Conservation (phyloP, 2,329 filamentous ascomycete genomes). For the Microsporum ferrugineum region DNA sequence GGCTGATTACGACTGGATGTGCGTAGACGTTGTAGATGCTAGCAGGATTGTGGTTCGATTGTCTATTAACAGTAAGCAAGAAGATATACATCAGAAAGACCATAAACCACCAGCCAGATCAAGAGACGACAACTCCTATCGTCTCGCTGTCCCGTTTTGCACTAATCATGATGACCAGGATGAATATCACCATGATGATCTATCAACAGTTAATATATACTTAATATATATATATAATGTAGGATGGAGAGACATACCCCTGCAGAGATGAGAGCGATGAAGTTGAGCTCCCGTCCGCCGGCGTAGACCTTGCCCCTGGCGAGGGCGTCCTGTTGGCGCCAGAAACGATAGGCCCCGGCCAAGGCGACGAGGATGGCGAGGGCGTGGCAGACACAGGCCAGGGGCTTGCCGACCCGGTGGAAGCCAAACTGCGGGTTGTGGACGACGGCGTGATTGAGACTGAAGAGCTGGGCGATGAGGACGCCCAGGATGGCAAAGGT, state of each 20-base stretch:
- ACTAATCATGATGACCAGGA: conserved; percentile 13
- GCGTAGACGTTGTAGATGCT: too few species aligned
- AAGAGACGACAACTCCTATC: neutral
- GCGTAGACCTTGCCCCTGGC: conserved; percentile 28
- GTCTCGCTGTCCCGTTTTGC: conserved; percentile 3
- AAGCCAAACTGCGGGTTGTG: conserved; percentile 43
- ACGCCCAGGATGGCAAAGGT: conserved; percentile 58
- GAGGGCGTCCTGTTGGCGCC: conserved; percentile 46
- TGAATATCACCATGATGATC: conserved; percentile 10
- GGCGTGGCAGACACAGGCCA: conserved; percentile 40
- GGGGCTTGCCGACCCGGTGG: conserved; percentile 48
- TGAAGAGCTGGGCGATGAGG: conserved; percentile 56
- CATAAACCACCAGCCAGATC: neutral
- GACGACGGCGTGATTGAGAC: conserved; percentile 42
- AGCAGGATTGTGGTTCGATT: too few species aligned
- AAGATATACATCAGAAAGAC: too few species aligned
- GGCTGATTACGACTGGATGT: too few species aligned
- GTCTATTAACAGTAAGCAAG: too few species aligned
- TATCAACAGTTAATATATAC: neutral
- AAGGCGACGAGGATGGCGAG: conserved; percentile 37
- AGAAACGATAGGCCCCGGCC: conserved; percentile 44
- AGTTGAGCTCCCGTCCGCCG: conserved; percentile 32
- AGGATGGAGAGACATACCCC: conserved; percentile 8
- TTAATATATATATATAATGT: neutral
- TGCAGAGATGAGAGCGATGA: conserved; percentile 5